A percentile compares a stretch with the other conserved stretches of the same genome.
These are phyloP conservation scores for Diutina pseudorugosa DNA, from an alignment of 1,139 yeast species.

Conservation along the genomic window DNA sequence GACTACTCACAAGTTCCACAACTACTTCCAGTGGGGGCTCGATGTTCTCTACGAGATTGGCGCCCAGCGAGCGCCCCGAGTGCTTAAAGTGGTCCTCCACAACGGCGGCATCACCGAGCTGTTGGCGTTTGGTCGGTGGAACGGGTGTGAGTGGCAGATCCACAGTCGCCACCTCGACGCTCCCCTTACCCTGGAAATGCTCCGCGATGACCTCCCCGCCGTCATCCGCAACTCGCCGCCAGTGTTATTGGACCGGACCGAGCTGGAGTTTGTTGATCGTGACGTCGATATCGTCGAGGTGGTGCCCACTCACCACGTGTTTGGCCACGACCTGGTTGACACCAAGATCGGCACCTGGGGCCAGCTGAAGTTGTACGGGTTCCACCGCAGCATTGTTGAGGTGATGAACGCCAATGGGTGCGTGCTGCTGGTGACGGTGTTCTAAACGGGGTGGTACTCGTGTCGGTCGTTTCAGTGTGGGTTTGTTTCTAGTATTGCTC, in stretches of 20 bases:
- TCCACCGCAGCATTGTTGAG: constrained; percentile 38
- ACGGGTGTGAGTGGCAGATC: constrained; percentile 29
- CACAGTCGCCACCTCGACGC: not conserved
- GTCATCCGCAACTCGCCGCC: constrained; percentile 14
- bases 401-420: constrained; percentile 31
- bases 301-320: not conserved
- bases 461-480: not conserved
- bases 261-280: constrained; percentile 32
- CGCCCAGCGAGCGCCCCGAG: constrained; percentile 13
- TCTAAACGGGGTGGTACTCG: not conserved
- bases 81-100: constrained; percentile 36
- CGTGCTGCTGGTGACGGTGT: constrained; percentile 22
- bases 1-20: constrained; percentile 33
- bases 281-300: constrained; percentile 24
- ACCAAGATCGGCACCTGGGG: constrained; percentile 31
- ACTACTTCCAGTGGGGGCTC: constrained; percentile 41
- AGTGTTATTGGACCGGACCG: constrained; percentile 36
- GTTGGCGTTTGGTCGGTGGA: constrained; percentile 39
- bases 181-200: constrained; percentile 14
- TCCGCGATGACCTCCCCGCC: constrained; percentile 16
- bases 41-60: constrained; percentile 39
- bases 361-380: constrained; percentile 36
- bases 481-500: not conserved
- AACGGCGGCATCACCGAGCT: constrained; percentile 38
- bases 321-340: not conserved